These are phyloP conservation scores for Phanerochaete sordida DNA, from an alignment of 768 basidiomycete species.

Conservation along the genomic window DNA sequence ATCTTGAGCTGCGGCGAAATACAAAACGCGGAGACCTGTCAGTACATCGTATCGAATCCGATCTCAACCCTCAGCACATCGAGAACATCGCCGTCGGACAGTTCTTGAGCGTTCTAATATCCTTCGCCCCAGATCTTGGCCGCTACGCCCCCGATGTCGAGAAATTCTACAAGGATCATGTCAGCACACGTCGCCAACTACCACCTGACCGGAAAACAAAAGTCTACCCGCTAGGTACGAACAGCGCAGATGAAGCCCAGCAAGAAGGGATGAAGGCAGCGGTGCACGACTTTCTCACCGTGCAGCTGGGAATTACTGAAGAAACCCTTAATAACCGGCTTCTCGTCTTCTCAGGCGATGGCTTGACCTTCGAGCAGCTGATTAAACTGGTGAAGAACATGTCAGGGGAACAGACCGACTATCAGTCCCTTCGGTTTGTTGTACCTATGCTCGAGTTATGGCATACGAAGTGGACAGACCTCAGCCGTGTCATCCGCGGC, in stretches of 20 bases:
- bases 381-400: conserved; percentile 3
- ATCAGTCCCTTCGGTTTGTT: conserved; percentile 20
- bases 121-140: conserved; percentile 7
- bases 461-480: conserved; percentile 33
- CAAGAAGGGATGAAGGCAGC: conserved; percentile 10
- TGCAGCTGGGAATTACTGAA: conserved; percentile 7
- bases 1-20: neutral
- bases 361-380: conserved; percentile 14
- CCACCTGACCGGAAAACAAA: neutral
- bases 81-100: conserved; percentile 1
- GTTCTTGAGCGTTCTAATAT: conserved; percentile 4
- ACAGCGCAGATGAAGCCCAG: conserved; percentile 11
- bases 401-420: conserved; percentile 9
- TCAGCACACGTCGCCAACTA: conserved; percentile 6
- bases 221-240: conserved; percentile 11
- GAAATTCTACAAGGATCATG: neutral
- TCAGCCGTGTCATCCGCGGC: conserved; percentile 18
- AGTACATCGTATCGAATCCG: conserved; percentile 2
- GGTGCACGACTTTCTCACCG: conserved; percentile 5
- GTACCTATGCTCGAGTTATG: conserved; percentile 27
- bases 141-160: conserved; percentile 1
- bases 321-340: neutral
- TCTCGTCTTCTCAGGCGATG: conserved; percentile 14
- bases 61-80: conserved; percentile 10
- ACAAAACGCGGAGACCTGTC: neutral